A percentile compares a stretch with the other conserved stretches of the same genome.
phyloP scores from a whole-genome alignment of 495 filamentous ascomycete species.

The Achaetomiella virescens region DNA sequence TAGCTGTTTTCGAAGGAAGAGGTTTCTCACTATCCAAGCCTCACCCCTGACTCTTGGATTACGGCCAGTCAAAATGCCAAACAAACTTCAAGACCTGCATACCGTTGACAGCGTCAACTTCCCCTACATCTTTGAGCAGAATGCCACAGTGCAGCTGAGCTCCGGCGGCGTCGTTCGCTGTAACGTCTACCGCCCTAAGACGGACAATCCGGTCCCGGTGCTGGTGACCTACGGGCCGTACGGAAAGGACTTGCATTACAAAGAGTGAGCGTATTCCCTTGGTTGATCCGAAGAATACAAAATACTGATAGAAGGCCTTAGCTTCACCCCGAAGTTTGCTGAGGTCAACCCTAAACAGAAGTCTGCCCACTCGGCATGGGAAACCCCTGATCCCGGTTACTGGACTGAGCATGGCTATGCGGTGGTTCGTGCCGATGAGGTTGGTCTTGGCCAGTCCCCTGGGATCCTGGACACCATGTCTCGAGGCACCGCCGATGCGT shows the following conservation, averaged over 20 bases:
- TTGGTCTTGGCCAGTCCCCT: constrained; percentile 52
- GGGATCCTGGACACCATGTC: constrained; percentile 58
- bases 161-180: constrained; percentile 9
- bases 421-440: constrained; percentile 55
- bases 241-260: constrained; percentile 56
- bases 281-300: not conserved
- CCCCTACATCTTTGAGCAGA: constrained; percentile 31
- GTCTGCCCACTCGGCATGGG: constrained; percentile 54
- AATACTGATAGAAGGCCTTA: not conserved
- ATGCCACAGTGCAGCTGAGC: constrained; percentile 27
- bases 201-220: constrained; percentile 34
- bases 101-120: constrained; percentile 22
- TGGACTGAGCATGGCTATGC: constrained; percentile 59
- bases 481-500: constrained; percentile 49
- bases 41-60: not conserved
- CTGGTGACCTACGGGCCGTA: constrained; percentile 58
- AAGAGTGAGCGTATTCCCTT: constrained; percentile 3
- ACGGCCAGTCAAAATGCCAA: not conserved
- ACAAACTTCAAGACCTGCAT: constrained; percentile 29
- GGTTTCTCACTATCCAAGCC: no score
- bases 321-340: constrained; percentile 38
- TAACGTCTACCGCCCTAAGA: constrained; percentile 22
- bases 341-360: constrained; percentile 45
- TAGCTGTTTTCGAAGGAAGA: no score
- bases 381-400: constrained; percentile 57